Evolutionary conservation across 1,284 basidiomycete genomes (phyloP), one percentile per base, ranked within the genome.

Genomic region (Agaricales sp.): DNA sequence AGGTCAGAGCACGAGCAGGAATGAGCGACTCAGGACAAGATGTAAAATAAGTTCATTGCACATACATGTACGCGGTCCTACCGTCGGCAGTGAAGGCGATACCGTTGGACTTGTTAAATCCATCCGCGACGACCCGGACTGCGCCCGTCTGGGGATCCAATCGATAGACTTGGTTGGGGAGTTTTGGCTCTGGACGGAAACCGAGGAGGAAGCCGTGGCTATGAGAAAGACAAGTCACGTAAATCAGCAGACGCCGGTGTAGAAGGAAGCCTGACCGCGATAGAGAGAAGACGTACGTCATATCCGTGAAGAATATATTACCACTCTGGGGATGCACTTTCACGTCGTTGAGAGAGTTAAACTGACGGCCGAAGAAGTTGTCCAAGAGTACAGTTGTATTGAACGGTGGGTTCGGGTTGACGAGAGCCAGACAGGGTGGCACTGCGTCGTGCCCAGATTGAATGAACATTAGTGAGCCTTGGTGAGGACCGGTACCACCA

Each of bases 341-440:
- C 51, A 83, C 67, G 59, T 92, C 88, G 61, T 91, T 89, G 48
- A 89, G 64, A 1, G 85, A 85, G 64, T 86, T 88, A 67, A 90
- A 92, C 58, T 89, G 85, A 6, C 84, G 70, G 2, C 87, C 87
- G 56, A 75, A 83, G 59, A 70, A 82, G 63, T 83, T 87, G 66
- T 87, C 79, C 50, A 86, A 59, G 14, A 85, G 58, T 38, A 83
- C 74, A 19, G 80, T 82, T 4, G 72, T 63, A 50, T 83, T 81
- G 61, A 75, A 70, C 0, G 87, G 87, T 12, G 75, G 57, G 0
- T 56, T 54, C 0, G 86, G 83, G 59, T 89, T 76, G 47, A 88
- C 78, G 30, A 82, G 69, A 0, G 74, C 79, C 19, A 90, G 61
- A 2, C 75, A 78, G 4, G 83, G 75, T 2, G 87, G 80, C 11